Evolutionary conservation across 2,329 filamentous ascomycete genomes (phyloP).

Genomic region (Penicillium paneum): DNA sequence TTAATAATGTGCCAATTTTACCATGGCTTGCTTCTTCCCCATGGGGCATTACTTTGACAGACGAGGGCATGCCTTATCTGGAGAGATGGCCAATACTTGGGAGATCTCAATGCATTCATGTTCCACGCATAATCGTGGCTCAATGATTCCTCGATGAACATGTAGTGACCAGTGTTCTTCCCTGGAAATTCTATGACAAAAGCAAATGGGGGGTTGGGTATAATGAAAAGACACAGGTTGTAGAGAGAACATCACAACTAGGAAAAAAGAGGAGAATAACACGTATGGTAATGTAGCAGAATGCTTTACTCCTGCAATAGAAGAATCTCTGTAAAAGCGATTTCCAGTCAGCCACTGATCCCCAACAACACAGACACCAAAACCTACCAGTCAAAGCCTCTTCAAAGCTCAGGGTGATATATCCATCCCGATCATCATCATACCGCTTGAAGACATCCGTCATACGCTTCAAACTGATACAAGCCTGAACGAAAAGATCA

Average conservation of each 20-base stretch:
- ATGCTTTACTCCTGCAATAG: conserved; percentile 35
- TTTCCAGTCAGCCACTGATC: conserved; percentile 2
- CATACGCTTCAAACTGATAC: conserved; percentile 96
- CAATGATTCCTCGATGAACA: not conserved
- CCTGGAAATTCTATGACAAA: conserved; percentile 5
- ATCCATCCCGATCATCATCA: conserved; percentile 93
- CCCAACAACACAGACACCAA: not conserved
- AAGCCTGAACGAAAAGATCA: conserved; percentile 95
- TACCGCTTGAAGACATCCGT: conserved; percentile 99
- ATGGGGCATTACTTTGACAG: not conserved
- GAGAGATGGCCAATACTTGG: not conserved
- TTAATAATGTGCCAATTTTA: not conserved
- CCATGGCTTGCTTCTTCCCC: not conserved
- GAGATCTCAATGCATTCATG: not conserved
- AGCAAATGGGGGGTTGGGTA: conserved; percentile 1
- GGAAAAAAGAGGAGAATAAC: not conserved
- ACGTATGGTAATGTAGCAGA: not conserved
- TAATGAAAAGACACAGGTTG: conserved; percentile 5
- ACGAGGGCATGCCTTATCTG: not conserved
- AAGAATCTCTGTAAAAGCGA: conserved; percentile 29
- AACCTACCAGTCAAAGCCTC: conserved; percentile 66
- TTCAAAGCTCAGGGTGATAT: conserved; percentile 78
- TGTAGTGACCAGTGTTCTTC: not conserved
- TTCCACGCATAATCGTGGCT: not conserved
- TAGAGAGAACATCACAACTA: conserved; percentile 3